Conservation (phyloP, 208 protist species). For the Leishmania martiniquensis region DNA sequence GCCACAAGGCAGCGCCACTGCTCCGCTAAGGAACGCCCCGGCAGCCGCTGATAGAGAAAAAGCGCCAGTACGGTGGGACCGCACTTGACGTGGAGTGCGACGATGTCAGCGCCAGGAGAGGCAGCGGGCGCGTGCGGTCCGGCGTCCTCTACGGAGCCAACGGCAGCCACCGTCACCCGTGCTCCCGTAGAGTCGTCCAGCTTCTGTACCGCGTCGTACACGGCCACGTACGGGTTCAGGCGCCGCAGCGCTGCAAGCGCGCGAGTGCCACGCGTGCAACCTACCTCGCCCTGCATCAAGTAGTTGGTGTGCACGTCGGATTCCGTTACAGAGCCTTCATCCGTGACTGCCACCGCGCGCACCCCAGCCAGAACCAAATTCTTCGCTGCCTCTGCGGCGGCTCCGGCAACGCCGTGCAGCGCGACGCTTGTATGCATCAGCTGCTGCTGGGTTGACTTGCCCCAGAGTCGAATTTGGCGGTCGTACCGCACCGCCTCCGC, state of each 20-base stretch:
- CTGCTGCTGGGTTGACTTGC: slow-evolving; percentile 86
- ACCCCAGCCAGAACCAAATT: slow-evolving; percentile 94
- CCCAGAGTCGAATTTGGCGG: slow-evolving; percentile 94
- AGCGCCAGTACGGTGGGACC: slow-evolving; percentile 29
- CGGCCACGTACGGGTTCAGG: slow-evolving; percentile 55
- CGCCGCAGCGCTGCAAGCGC: slow-evolving; percentile 28
- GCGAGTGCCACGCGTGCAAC: slow-evolving; percentile 26
- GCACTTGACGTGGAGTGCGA: slow-evolving; percentile 20
- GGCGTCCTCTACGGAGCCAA: slow-evolving; percentile 26
- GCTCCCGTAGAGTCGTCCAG: neutral
- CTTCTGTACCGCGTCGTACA: slow-evolving; percentile 11
- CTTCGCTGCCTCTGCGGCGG: slow-evolving; percentile 83
- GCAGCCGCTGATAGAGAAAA: slow-evolving; percentile 31
- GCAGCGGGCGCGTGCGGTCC: slow-evolving; percentile 10
- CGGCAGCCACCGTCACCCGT: slow-evolving; percentile 17
- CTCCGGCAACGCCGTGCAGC: slow-evolving; percentile 59
- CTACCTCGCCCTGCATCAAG: slow-evolving; percentile 55
- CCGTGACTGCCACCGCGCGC: slow-evolving; percentile 46
- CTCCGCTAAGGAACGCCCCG: slow-evolving; percentile 20
- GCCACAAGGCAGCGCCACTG: slow-evolving; percentile 38
- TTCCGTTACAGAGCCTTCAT: slow-evolving; percentile 30
- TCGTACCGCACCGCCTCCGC: slow-evolving; percentile 91
- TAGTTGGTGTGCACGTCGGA: slow-evolving; percentile 50
- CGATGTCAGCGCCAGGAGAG: slow-evolving; percentile 9
- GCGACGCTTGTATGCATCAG: slow-evolving; percentile 67